Base-by-base conservation (phyloP, 768 basidiomycete genomes). In the Cubamyces sp. region DNA sequence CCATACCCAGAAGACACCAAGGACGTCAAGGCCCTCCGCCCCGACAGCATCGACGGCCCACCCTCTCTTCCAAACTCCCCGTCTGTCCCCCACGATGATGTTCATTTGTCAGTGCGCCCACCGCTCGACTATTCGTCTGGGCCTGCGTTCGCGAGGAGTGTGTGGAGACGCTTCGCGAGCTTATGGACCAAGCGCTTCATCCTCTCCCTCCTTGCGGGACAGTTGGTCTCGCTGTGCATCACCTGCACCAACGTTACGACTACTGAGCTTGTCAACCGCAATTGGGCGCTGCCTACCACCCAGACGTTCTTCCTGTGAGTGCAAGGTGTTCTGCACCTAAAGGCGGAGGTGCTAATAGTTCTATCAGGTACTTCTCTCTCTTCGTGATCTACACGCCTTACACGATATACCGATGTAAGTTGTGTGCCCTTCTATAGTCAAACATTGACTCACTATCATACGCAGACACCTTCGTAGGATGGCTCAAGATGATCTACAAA, bases 231-330 rank as follows among this genome's bases (percentile, higher is more conserved):
- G 53, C 71, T 94, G 54, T 94, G 93, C 72, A 94, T 95, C 59
- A 94, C 92, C 15, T 91, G 89, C 73, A 95, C 92, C 55, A 94
- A 88, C 69, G 88, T 94, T 26, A 90, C 90, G 40, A 94, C 93
- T 4, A 89, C 90, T 19, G 91, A 93, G 72, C 79, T 94, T 39
- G 82, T 86, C 11, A 75, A 57, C 39, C 77, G 90, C 54, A 85
- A 86, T 69, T 93, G 91, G 87, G 76, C 81, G 14, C 72, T 92
- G 50, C 85, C 92, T 6, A 90, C 91, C 5, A 93, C 92, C 1
- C 92, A 94, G 72, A 91, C 86, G 7, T 86, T 88, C 71, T 94
- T 94, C 76, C 73, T 92, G 92, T 92, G 70, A 68, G 88, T 81
- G 19, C 52, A 40, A 16, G 19, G 18, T 21, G 45, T 39, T 19